phyloP scores from a whole-genome alignment of 2,329 filamentous ascomycete genomes.

The Leptographium procerum region DNA sequence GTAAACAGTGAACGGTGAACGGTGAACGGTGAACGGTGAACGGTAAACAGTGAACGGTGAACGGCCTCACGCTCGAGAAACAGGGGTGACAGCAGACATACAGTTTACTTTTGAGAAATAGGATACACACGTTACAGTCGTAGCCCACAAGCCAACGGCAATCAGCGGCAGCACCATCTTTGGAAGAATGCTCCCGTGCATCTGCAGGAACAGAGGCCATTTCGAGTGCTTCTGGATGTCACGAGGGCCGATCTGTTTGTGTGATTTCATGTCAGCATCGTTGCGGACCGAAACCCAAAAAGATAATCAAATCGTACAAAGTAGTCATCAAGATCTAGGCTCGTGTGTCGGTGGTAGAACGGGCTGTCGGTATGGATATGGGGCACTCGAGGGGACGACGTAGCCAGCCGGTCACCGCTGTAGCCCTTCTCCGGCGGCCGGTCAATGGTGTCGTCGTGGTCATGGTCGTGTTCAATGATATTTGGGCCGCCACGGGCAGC shows the following conservation, averaged over 20 bases:
- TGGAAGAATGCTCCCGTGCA: constrained; percentile 62
- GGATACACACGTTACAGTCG: constrained; percentile 41
- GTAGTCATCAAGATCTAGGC: constrained; percentile 32
- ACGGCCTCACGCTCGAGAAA: no score
- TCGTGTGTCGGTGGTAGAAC: constrained; percentile 19
- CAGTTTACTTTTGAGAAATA: constrained; percentile 15
- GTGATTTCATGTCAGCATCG: not conserved
- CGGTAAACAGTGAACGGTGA: no score
- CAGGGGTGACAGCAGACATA: constrained; percentile 3
- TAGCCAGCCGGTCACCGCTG: constrained; percentile 7
- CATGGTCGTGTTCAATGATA: not conserved
- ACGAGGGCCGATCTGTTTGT: constrained; percentile 36
- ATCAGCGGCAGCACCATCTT: constrained; percentile 62
- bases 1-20: no score
- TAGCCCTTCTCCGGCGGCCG: constrained; percentile 3
- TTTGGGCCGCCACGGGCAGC: not conserved
- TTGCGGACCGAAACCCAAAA: not conserved
- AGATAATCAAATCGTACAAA: constrained; percentile 24
- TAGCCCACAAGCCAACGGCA: constrained; percentile 54
- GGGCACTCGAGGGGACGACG: constrained; percentile 17
- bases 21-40: no score
- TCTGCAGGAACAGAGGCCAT: constrained; percentile 64
- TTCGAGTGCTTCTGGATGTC: constrained; percentile 66
- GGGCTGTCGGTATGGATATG: constrained; percentile 18
- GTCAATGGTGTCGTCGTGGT: not conserved